phyloP scores from a whole-genome alignment of 768 basidiomycete genomes.

The Cystofilobasidium ferigula region DNA sequence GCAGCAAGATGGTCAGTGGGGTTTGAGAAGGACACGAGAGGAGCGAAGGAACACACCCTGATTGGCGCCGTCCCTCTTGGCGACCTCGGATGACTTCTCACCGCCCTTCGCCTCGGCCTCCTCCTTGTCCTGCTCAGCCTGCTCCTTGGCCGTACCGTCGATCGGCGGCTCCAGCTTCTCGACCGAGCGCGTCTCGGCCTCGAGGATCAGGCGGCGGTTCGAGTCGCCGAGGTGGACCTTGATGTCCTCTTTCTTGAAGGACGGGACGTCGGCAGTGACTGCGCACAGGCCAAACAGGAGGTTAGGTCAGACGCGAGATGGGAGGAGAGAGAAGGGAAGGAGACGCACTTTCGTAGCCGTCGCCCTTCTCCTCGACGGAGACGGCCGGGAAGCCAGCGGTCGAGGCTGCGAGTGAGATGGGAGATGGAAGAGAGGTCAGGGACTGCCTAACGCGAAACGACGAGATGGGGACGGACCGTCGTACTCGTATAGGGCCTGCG shows the following conservation, averaged over 20 bases:
- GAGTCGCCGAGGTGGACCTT: constrained; percentile 12
- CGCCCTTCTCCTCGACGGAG: constrained; percentile 14
- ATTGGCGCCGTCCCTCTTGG: neutral
- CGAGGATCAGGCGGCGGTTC: constrained; percentile 19
- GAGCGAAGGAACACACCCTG: neutral
- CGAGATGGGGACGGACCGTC: neutral
- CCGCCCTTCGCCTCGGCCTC: neutral
- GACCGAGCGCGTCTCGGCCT: neutral
- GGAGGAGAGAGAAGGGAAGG: neutral
- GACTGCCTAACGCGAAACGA: too few relatives aligned
- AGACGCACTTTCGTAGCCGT: constrained; percentile 14
- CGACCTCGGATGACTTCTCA: neutral
- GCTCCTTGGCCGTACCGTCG: neutral
- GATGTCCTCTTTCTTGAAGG: constrained; percentile 3
- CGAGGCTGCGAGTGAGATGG: neutral
- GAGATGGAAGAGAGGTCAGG: neutral
- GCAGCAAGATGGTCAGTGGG: too few relatives aligned
- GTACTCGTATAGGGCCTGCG: neutral
- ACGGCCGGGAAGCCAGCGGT: neutral
- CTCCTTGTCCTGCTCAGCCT: neutral
- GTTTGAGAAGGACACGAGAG: neutral
- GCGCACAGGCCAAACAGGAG: neutral
- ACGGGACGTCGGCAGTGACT: constrained; percentile 13
- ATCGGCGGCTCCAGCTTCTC: neutral
- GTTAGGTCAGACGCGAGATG: neutral